A percentile compares a stretch with the other conserved stretches of the same genome.
Conservation (phyloP, 2,329 filamentous ascomycete species). For the Domatiomyces catenatus region DNA sequence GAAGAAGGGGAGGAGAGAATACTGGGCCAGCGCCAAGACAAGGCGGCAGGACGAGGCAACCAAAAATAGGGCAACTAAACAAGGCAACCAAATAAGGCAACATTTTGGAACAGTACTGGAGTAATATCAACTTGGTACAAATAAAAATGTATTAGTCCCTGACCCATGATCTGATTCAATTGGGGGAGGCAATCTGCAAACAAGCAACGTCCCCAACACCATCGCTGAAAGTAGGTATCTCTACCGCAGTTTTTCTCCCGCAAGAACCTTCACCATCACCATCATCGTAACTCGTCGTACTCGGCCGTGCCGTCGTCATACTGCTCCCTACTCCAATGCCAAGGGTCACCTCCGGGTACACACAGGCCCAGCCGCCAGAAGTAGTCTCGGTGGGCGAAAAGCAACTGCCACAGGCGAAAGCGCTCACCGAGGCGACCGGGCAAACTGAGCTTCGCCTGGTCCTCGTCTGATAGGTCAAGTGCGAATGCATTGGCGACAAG, state of each 20-base stretch:
- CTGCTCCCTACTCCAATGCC: constrained; percentile 14
- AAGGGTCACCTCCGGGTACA: constrained; percentile 53
- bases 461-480: constrained; percentile 8
- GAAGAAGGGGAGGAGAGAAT: no score
- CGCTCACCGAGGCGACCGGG: constrained; percentile 30
- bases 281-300: constrained; percentile 9
- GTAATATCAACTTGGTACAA: no score
- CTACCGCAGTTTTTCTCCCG: not conserved
- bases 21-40: no score
- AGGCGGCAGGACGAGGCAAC: no score
- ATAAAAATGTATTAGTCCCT: no score
- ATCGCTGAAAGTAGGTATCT: not conserved
- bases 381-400: constrained; percentile 91
- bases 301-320: constrained; percentile 6
- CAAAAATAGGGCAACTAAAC: no score
- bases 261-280: not conserved
- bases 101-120: no score
- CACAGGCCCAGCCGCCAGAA: constrained; percentile 89
- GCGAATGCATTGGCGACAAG: constrained; percentile 16
- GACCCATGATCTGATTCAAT: no score
- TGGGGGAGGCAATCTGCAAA: not conserved
- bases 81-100: no score
- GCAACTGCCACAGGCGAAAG: constrained; percentile 76
- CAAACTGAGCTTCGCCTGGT: constrained; percentile 2
- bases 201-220: not conserved